Conservation (phyloP, 805 yeast genomes). For the Metschnikowia lachancei region DNA sequence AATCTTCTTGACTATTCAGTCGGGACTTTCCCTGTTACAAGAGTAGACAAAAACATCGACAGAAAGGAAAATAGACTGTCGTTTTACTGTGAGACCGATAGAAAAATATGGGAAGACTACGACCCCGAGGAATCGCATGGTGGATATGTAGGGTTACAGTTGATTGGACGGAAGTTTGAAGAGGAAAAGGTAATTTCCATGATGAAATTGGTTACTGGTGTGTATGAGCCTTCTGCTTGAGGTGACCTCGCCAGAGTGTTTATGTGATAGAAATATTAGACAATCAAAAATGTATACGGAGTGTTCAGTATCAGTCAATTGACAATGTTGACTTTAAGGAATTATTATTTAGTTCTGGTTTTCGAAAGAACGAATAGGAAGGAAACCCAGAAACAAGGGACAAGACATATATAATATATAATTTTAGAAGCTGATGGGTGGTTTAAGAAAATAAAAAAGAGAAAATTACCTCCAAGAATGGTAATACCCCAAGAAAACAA, state of each 20-base stretch:
- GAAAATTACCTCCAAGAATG: too few relatives aligned
- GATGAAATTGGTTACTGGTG: constrained; percentile 32
- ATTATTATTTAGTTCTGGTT: too few relatives aligned
- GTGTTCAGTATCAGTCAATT: too few relatives aligned
- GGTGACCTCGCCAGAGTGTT: background rate
- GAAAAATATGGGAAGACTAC: constrained; percentile 38
- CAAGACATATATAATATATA: too few relatives aligned
- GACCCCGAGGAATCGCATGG: constrained; percentile 54
- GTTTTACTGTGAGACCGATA: constrained; percentile 41
- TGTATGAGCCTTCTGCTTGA: background rate
- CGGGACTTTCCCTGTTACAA: constrained; percentile 53
- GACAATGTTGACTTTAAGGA: too few relatives aligned
- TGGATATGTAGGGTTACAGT: constrained; percentile 63
- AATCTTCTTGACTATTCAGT: constrained; percentile 27
- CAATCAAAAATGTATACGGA: too few relatives aligned
- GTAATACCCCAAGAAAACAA: too few relatives aligned
- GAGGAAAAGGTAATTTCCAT: constrained; percentile 60
- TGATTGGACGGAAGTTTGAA: constrained; percentile 56
- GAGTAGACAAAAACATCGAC: constrained; percentile 48
- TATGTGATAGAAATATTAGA: too few relatives aligned
- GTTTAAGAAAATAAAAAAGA: too few relatives aligned
- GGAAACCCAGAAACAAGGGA: too few relatives aligned
- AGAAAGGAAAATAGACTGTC: constrained; percentile 20
- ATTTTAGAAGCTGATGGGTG: too few relatives aligned
- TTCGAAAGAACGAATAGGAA: too few relatives aligned